These are phyloP conservation scores for Saposhnikovia divaricata DNA, from an alignment of 129 eudicot species.

Conservation along the genomic window DNA sequence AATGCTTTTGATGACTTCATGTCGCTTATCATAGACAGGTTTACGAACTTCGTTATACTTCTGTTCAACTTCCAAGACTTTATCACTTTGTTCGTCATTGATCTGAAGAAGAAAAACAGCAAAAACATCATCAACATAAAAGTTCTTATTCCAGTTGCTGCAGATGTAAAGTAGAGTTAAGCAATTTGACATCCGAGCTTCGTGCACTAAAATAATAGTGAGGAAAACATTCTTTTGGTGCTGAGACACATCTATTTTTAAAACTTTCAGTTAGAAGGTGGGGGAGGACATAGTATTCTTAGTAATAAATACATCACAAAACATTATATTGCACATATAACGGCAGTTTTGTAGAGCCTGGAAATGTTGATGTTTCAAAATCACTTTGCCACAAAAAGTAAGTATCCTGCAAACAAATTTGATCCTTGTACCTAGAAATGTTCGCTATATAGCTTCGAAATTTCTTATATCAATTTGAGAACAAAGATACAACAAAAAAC, in stretches of 20 bases:
- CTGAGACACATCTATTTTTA: background rate
- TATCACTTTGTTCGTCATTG: conserved; percentile 89
- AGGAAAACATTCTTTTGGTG: background rate
- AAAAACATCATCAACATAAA: background rate
- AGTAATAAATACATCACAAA: background rate
- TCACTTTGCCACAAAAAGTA: background rate
- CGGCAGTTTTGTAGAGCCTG: background rate
- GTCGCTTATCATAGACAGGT: conserved; percentile 81
- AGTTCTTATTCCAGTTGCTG: background rate
- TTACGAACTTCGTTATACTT: conserved; percentile 70
- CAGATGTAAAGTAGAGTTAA: background rate
- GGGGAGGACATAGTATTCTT: background rate
- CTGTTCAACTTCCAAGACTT: conserved; percentile 83
- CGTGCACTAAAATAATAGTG: background rate
- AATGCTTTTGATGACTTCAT: conserved; percentile 59
- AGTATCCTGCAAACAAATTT: background rate
- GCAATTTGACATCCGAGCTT: background rate
- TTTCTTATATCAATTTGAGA: background rate
- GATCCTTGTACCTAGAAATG: background rate
- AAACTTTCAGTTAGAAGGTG: background rate
- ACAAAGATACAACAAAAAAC: background rate
- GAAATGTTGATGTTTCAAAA: background rate
- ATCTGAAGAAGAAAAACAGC: conserved; percentile 32
- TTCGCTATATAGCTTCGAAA: background rate
- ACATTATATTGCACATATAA: background rate